Evolutionary conservation across 2,329 filamentous ascomycete species (phyloP), one percentile per base, ranked within the genome.

Genomic region (Paraphaeosphaeria sporulosa): DNA sequence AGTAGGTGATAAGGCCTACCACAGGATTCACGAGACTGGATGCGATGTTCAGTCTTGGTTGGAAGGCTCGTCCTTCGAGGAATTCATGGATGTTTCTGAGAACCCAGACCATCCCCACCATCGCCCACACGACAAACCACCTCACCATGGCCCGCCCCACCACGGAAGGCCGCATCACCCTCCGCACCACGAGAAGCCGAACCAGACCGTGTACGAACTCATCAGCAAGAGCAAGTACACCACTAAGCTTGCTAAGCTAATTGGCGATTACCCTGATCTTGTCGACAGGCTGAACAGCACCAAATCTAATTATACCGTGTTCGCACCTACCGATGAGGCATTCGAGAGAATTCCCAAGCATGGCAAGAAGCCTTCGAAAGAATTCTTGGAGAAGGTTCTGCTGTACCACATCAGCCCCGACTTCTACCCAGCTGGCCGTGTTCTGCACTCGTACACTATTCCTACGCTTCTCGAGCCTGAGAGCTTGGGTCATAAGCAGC

Each of bases 201-300:
- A 93, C 72, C 79, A 85, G 72, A 96, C 93, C 21, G 86, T 96
- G 47, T 96, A 94, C 78, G 83, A 96, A 77, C 80, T 94, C 61
- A 92, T 97, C 76, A 82, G 86, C n/a, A 81, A 85, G 69, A 90
- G 86, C 80, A 90, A 93, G 70, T 86, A 92, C 78, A 94, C 92
- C 1, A 90, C 87, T 51, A 90, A 89, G 76, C 89, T 97, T 47
- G 88, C 90, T 30, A 86, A 90, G 72, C 81, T 93, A n/a, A 85
- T 97, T 67, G 84, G 90, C 62, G 84, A 93, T 62, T 89, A 91
- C 73, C 84, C 88, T 0, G 87, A 92, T 55, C 81, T 97, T 0
- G 88, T 94, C 38, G 77, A 90, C 56, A 76, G 88, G 3, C 85
- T 97, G 30, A 95, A 96, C 79, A 86, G 86, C 71, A 94, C 91